A percentile compares a stretch with the other conserved stretches of the same genome.
phyloP scores from a whole-genome alignment of 1,139 yeast species.

The Saccharomyces hybrid region DNA sequence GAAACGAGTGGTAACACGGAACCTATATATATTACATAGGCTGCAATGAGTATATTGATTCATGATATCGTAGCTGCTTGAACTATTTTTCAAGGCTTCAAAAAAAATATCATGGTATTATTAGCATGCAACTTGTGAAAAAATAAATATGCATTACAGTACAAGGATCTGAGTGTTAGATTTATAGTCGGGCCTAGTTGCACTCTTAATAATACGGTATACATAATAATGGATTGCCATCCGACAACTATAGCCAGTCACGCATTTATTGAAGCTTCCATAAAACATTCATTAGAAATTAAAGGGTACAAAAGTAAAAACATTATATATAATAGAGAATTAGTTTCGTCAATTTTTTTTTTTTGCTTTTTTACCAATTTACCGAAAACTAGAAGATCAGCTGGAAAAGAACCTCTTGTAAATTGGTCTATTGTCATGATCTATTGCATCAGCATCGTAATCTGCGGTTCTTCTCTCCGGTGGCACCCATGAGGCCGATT shows the following conservation, averaged over 20 bases:
- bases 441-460: conserved; percentile 19
- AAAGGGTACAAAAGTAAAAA: neutral
- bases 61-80: neutral
- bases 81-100: neutral
- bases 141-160: neutral
- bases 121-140: neutral
- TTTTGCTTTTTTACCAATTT: neutral
- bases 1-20: too few relatives aligned
- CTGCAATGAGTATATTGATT: neutral
- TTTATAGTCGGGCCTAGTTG: neutral
- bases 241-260: neutral
- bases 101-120: neutral
- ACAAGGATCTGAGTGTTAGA: neutral
- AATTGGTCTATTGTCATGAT: conserved; percentile 24
- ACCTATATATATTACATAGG: too few relatives aligned
- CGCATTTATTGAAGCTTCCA: neutral
- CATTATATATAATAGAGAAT: neutral
- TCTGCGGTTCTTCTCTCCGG: conserved; percentile 28
- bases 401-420: conserved; percentile 14
- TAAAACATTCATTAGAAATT: neutral
- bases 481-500: conserved; percentile 27
- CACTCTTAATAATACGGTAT: neutral
- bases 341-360: neutral
- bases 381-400: neutral
- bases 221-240: neutral